Evolutionary conservation across 257 asterid species (phyloP), one percentile per base, ranked within the genome.

Genomic region (Gentiana dahurica): DNA sequence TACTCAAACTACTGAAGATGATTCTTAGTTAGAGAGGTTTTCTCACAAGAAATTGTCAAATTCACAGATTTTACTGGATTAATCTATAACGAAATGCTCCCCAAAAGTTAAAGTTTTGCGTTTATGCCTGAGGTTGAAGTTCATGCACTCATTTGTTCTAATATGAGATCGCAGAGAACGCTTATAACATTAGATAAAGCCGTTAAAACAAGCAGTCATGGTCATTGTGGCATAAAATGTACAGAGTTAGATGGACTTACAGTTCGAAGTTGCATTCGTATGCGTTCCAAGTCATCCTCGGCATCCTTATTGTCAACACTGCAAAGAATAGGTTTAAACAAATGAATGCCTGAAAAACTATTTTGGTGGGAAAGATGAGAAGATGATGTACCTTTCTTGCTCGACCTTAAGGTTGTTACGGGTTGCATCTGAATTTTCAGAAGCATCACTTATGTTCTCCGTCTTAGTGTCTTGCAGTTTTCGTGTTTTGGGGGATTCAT

Each of bases 261-360:
- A 55, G 75, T 73, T 73, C 68, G 80, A 64, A 78, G 82, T 63
- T 71, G 76, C 53, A 52, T 72, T 69, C 66, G 80, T 54, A 54
- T 49, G 54, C 62, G 66, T 13, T 63, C 79, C 64, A 46, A 55
- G 53, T 62, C 72, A 60, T 68, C 72, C 41, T 61, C 57, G 64
- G 37, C 65, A 72, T 63, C 78, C 64, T 61, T 67, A 57, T 65
- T 61, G 51, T 63, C 36, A 56, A 51, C 63, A 70, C 89, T 81
- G 87, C 58, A 77, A 70, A 68, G 46, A 37, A 57, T 35, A 61
- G 8, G 36, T 67, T 77, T 46, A 73, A 72, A 53, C 55, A 59
- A 58, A 35, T 54, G 48, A 63, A 58, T 49, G 8, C 47, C 63
- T 24, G 44, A 37, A 46, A 51, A 59, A 11, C 12, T 49, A 63